Evolutionary conservation across 805 yeast genomes (phyloP), one percentile per base, ranked within the genome.

Genomic region (Starmerella geochares): DNA sequence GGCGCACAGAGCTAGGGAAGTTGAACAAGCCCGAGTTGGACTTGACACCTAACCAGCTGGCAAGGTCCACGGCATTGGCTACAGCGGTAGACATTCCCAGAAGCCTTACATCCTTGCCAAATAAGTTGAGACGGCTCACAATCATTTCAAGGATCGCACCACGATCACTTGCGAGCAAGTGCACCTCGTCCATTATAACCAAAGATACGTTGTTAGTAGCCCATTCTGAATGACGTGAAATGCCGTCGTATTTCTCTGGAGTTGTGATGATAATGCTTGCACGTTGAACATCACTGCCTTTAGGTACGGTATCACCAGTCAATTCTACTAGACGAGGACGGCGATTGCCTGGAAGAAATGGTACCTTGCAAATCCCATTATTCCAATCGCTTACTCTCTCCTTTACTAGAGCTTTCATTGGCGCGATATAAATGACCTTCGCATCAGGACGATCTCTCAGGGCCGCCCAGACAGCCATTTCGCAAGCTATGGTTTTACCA

Each of bases 401-500:
- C 47, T 88, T 68, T 1, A 84, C 94, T 58, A 84, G 72, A 0
- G 94, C 94, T 59, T 85, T 84, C 94, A 84, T 85, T 1, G 94
- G 94, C 0, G 94, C 94, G 67, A 84, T 83, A 62, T 85, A 84
- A 7, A 84, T 90, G 23, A 85, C 74, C 58, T 87, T 87, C 1
- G 86, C 78, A 10, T 80, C 78, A 0, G 96, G 96, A 51, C 74
- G 79, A 42, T 83, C 82, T 41, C 75, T 77, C 64, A 90, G 83
- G 0, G 98, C 96, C 63, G 87, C 90, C 96, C 97, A 92, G 14
- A 92, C 85, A 0, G 97, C 97, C 49, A 92, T 67, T 62, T 92
- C 99, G 0, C 97, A 95, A 25, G 94, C 97, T 29, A 92, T 83
- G 0, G 98, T 92, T 65, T 92, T 92, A 58, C 99, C 99, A 0